A percentile compares a stretch with the other conserved stretches of the same genome.
phyloP scores from a whole-genome alignment of 352 stramenopile genomes.

The Globisporangium echinulatum region DNA sequence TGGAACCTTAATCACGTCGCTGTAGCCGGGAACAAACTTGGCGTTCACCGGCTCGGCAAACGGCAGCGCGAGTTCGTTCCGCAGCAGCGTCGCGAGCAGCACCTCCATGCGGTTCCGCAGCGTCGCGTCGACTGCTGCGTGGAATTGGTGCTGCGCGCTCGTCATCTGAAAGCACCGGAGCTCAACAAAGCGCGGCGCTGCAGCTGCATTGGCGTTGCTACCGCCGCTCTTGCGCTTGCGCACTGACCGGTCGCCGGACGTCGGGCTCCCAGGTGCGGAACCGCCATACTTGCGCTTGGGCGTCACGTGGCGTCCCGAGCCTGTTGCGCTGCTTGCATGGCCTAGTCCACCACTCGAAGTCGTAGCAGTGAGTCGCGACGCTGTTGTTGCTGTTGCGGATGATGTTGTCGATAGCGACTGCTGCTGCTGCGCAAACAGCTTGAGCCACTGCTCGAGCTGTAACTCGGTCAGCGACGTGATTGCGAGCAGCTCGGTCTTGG shows the following conservation, averaged over 20 bases:
- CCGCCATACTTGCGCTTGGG: slow-evolving; percentile 43
- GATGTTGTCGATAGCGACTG: slow-evolving; percentile 13
- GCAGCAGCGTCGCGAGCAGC: slow-evolving; percentile 56
- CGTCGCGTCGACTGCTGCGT: slow-evolving; percentile 38
- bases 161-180: slow-evolving; percentile 57
- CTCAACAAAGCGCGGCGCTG: slow-evolving; percentile 32
- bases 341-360: slow-evolving; percentile 4
- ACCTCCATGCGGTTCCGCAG: slow-evolving; percentile 45
- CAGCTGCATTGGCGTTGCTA: not conserved
- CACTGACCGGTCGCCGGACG: slow-evolving; percentile 17
- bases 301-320: slow-evolving; percentile 27
- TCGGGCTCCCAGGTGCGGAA: slow-evolving; percentile 11
- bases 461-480: slow-evolving; percentile 54
- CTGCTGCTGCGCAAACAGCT: slow-evolving; percentile 21
- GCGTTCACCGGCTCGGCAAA: slow-evolving; percentile 67
- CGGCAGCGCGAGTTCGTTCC: slow-evolving; percentile 55
- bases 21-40: slow-evolving; percentile 66
- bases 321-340: not conserved
- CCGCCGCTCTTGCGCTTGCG: slow-evolving; percentile 34
- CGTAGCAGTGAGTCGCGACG: slow-evolving; percentile 8
- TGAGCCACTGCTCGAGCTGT: slow-evolving; percentile 67
- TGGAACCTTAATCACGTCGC: slow-evolving; percentile 59
- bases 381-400: not conserved
- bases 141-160: slow-evolving; percentile 10
- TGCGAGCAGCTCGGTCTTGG: slow-evolving; percentile 40